A percentile compares a stretch with the other conserved stretches of the same genome.
These are phyloP conservation scores for Senecio squalidus DNA, from an alignment of 140 eudicot genomes.

Conservation along the genomic window DNA sequence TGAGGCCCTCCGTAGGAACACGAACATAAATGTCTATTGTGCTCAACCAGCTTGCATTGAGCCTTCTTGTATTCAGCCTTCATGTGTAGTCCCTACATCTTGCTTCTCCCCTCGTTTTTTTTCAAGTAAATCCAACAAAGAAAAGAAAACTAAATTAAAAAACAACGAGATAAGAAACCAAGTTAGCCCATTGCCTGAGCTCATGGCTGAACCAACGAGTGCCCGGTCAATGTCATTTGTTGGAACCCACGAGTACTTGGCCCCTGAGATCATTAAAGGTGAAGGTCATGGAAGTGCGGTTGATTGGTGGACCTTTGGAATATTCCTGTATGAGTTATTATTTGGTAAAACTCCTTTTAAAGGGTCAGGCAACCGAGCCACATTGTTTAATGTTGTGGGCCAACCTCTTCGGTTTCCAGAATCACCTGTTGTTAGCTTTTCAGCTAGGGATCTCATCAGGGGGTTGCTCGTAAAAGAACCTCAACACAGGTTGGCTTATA, in stretches of 20 bases:
- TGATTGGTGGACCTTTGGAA: slow-evolving; percentile 69
- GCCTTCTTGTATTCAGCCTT: too few relatives aligned
- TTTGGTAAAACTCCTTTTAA: too few relatives aligned
- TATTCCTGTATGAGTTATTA: too few relatives aligned
- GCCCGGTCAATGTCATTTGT: slow-evolving; percentile 84
- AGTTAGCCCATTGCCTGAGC: slow-evolving; percentile 78
- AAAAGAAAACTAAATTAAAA: slow-evolving; percentile 51
- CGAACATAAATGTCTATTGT: slow-evolving; percentile 38
- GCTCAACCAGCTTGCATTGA: slow-evolving; percentile 62
- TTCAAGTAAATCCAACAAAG: too few relatives aligned
- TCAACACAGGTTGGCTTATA: slow-evolving; percentile 48
- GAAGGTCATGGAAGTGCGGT: slow-evolving; percentile 69
- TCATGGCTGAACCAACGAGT: slow-evolving; percentile 71
- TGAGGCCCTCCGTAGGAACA: slow-evolving; percentile 44
- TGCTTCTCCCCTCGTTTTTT: slow-evolving; percentile 57
- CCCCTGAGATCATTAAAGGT: slow-evolving; percentile 58
- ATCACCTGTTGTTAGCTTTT: too few relatives aligned
- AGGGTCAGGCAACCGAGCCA: too few relatives aligned
- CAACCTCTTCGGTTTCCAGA: slow-evolving; percentile 55
- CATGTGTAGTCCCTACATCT: too few relatives aligned
- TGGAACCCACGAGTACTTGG: slow-evolving; percentile 72
- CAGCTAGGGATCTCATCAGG: slow-evolving; percentile 50
- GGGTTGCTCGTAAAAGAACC: slow-evolving; percentile 60
- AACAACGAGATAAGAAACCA: slow-evolving; percentile 80
- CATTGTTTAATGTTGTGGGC: too few relatives aligned